Evolutionary conservation across 495 filamentous ascomycete species (phyloP).

Genomic region (Xylaria sp.): DNA sequence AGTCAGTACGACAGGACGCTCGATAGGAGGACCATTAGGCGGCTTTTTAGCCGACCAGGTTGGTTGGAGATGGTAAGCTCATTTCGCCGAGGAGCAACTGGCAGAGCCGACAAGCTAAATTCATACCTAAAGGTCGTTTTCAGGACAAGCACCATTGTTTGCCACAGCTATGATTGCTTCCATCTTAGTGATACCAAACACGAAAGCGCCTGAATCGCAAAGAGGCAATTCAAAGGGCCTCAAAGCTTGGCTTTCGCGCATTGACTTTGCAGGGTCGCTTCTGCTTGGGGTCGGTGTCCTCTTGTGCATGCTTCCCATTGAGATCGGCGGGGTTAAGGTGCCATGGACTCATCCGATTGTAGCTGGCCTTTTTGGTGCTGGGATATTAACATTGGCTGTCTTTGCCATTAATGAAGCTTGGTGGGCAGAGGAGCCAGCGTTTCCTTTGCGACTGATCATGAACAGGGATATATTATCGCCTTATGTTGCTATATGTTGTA

Average conservation of each 20-base stretch:
- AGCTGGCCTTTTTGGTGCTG: conserved; percentile 41
- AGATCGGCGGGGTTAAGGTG: conserved; percentile 64
- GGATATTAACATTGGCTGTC: conserved; percentile 46
- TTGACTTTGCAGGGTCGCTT: conserved; percentile 58
- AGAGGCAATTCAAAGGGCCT: conserved; percentile 4
- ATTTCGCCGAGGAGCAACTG: not conserved
- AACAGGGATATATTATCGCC: conserved; percentile 61
- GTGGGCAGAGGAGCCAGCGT: conserved; percentile 64
- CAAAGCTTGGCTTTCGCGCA: conserved; percentile 48
- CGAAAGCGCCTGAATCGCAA: conserved; percentile 15
- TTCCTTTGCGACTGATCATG: conserved; percentile 64
- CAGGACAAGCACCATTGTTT: conserved; percentile 64
- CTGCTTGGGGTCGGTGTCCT: conserved; percentile 58
- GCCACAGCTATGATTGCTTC: conserved; percentile 60
- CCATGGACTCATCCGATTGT: conserved; percentile 62
- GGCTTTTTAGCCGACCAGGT: conserved; percentile 69
- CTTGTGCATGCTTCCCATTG: conserved; percentile 60
- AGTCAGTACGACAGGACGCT: conserved; percentile 67
- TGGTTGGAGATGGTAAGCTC: conserved; percentile 68
- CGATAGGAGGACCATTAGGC: conserved; percentile 68
- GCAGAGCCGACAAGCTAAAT: not conserved
- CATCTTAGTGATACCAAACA: conserved; percentile 51
- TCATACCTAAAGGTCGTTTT: conserved; percentile 60
- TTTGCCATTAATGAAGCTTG: conserved; percentile 62
- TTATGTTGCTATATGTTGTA: conserved; percentile 61